Evolutionary conservation across 2,329 filamentous ascomycete species (phyloP).

Genomic region (Trichophyton schoenleinii): DNA sequence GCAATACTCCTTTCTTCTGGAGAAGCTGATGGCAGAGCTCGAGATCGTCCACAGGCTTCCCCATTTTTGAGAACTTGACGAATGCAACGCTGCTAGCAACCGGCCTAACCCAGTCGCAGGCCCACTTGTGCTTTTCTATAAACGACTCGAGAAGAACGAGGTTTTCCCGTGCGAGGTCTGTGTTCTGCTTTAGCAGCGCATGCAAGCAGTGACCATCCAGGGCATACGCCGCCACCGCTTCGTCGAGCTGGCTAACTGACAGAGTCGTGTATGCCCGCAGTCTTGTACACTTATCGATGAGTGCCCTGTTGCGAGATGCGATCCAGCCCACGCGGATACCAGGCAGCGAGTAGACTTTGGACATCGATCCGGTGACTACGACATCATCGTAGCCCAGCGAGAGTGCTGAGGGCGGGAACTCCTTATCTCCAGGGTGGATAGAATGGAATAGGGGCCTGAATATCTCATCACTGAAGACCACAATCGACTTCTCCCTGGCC

Average conservation of each 20-base stretch:
- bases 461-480: constrained; percentile 65
- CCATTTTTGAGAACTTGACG: constrained; percentile 52
- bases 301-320: constrained; percentile 48
- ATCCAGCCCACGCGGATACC: constrained; percentile 78
- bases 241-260: constrained; percentile 70
- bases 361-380: constrained; percentile 67
- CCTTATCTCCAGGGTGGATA: constrained; percentile 40
- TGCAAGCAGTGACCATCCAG: constrained; percentile 54
- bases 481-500: constrained; percentile 50
- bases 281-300: constrained; percentile 52
- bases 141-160: constrained; percentile 54
- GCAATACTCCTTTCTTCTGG: constrained; percentile 57
- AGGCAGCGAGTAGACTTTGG: constrained; percentile 72
- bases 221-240: constrained; percentile 64
- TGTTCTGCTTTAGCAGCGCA: constrained; percentile 49
- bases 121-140: constrained; percentile 49
- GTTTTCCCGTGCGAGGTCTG: constrained; percentile 56
- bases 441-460: constrained; percentile 74
- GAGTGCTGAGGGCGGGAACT: constrained; percentile 55
- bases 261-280: constrained; percentile 77
- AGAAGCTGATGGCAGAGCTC: constrained; percentile 57
- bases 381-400: constrained; percentile 59
- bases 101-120: constrained; percentile 60
- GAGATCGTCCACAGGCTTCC: constrained; percentile 56
- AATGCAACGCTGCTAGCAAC: constrained; percentile 70